Percentiles rank a stretch among this genome's conserved stretches.
Conservation (phyloP, 2,329 filamentous ascomycete genomes). For the Trichoderma semiorbis region DNA sequence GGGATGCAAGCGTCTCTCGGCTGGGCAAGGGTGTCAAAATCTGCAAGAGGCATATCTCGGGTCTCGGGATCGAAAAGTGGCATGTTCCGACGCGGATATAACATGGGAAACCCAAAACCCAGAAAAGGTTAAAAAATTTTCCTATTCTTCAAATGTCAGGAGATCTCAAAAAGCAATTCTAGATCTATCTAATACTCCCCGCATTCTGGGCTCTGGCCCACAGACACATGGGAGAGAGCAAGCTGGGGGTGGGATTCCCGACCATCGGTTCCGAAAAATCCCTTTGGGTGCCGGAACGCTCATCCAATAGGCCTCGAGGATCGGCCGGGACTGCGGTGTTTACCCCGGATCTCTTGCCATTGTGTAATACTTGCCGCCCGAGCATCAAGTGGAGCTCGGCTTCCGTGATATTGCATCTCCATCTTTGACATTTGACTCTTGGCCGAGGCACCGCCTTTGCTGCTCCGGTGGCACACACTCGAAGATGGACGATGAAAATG, state of each 20-base stretch:
- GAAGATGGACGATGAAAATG: not conserved
- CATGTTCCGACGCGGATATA: not conserved
- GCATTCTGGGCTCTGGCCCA: conserved; percentile 15
- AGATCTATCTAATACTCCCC: conserved; percentile 6
- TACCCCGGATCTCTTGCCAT: conserved; percentile 20
- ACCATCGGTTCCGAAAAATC: conserved; percentile 26
- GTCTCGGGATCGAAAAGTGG: not conserved
- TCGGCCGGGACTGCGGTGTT: conserved; percentile 17
- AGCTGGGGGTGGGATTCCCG: conserved; percentile 14
- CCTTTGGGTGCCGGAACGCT: conserved; percentile 23
- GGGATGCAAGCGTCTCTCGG: not conserved
- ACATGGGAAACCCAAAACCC: not conserved
- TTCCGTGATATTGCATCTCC: conserved; percentile 14
- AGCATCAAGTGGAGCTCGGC: conserved; percentile 27
- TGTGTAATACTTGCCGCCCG: conserved; percentile 20
- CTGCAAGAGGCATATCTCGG: not conserved
- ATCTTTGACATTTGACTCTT: not conserved
- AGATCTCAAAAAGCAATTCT: not conserved
- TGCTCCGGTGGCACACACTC: not conserved
- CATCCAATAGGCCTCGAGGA: conserved; percentile 22
- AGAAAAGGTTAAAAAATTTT: not conserved
- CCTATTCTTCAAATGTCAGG: not conserved
- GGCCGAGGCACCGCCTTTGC: not conserved
- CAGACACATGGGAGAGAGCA: conserved; percentile 13
- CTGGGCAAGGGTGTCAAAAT: not conserved